Conservation (phyloP, 179 eudicot genomes). For the Dionaea muscipula region DNA sequence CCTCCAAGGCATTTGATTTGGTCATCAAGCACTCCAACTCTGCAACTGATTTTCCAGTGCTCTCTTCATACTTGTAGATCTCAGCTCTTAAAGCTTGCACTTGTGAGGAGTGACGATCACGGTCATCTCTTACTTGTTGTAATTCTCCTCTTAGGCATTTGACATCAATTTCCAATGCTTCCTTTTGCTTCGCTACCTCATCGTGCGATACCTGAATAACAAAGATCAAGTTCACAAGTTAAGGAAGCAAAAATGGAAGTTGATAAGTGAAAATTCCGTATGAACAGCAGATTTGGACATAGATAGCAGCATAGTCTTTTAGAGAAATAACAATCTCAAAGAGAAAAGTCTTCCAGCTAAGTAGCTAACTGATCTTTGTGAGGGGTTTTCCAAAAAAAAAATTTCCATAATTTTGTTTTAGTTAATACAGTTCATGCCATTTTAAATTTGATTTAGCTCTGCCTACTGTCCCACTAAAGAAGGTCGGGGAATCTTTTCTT, state of each 20-base stretch:
- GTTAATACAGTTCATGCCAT: too few species aligned
- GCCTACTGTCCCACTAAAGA: too few species aligned
- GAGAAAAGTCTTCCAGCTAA: too few species aligned
- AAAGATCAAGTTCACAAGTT: neutral
- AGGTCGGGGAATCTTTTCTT: too few species aligned
- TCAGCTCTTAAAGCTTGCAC: constrained; percentile 35
- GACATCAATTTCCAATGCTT: constrained; percentile 30
- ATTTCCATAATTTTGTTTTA: too few species aligned
- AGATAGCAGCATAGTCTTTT: too few species aligned
- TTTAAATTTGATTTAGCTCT: too few species aligned
- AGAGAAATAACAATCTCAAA: too few species aligned
- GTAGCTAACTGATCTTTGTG: too few species aligned
- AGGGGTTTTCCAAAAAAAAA: too few species aligned
- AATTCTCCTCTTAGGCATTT: constrained; percentile 39
- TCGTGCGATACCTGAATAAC: constrained; percentile 37
- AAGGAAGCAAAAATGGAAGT: neutral
- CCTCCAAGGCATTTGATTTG: constrained; percentile 57
- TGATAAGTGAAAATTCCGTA: too few species aligned
- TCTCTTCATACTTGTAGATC: constrained; percentile 34
- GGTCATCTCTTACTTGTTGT: constrained; percentile 58
- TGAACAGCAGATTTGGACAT: too few species aligned
- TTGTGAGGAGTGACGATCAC: constrained; percentile 33
- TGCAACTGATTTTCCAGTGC: constrained; percentile 41
- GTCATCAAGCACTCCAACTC: constrained; percentile 38
- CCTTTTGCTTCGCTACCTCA: constrained; percentile 46